These are phyloP conservation scores for Alnus rubra DNA, from an alignment of 306 rosid species.

Conservation along the genomic window DNA sequence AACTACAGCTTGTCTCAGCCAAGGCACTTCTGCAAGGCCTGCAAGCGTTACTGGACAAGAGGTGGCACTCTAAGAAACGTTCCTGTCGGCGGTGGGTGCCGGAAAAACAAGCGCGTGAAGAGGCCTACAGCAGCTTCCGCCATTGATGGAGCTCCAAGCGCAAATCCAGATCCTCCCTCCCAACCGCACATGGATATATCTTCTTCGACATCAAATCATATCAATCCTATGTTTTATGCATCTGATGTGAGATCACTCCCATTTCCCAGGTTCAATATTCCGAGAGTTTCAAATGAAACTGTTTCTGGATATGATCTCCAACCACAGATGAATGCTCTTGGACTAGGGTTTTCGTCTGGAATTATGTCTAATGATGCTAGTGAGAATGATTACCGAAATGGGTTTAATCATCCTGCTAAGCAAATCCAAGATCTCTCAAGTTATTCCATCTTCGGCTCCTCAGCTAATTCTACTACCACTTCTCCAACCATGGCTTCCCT, in stretches of 20 bases:
- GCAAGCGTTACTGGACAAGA: conserved; percentile 96
- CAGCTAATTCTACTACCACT: conserved; percentile 34
- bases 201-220: conserved; percentile 38
- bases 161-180: conserved; percentile 38
- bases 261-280: conserved; percentile 40
- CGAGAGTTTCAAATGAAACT: conserved; percentile 27
- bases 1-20: conserved; percentile 96
- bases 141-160: conserved; percentile 32
- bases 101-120: conserved; percentile 82
- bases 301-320: conserved; percentile 54
- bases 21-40: conserved; percentile 94
- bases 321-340: conserved; percentile 42
- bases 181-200: conserved; percentile 46
- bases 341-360: conserved; percentile 61
- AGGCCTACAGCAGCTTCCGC: conserved; percentile 35
- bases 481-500: conserved; percentile 61
- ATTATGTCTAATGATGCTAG: conserved; percentile 20
- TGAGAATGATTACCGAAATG: conserved; percentile 36
- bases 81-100: conserved; percentile 90
- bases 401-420: conserved; percentile 33
- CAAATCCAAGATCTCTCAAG: conserved; percentile 41
- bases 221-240: conserved; percentile 57
- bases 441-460: conserved; percentile 52
- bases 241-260: conserved; percentile 43
- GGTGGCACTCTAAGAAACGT: conserved; percentile 93